Evolutionary conservation across 768 basidiomycete species (phyloP), one percentile per base, ranked within the genome.

Genomic region (Strobilomyces confusus): DNA sequence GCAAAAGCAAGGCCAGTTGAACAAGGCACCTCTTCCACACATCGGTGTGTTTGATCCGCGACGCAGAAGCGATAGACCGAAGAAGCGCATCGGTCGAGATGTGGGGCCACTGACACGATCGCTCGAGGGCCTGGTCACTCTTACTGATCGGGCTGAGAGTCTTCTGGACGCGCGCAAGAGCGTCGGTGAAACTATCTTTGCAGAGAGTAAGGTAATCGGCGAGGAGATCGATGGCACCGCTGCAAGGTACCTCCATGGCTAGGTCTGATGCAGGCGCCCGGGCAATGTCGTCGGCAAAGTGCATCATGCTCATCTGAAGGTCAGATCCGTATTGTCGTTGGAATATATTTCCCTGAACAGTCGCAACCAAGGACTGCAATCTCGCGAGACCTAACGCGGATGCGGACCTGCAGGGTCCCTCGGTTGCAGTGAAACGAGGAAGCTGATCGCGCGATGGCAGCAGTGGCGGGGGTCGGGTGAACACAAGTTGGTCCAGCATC

Each of bases 331-430:
- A 51, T 34, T 34, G 42, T 2, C 19, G 33, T 34, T 46, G 49
- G 8, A 51, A 46, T 11, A 19, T 17, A 9, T 52, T 32, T 15
- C 7, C 20, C 26, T 33, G 40, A 29, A 57, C 17, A 2, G n/a
- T 22, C 0, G 36, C 4, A 11, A 63, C 52, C 13, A 63, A 20
- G 8, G 33, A 36, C 8, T 33, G 23, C 36, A 61, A n/a, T 26
- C 33, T 20, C 9, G 1, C 1, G 13, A 33, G 5, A 17, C 43
- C 49, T 2, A 32, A 51, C n/a, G 4, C 9, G 7, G 43, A 47
- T 5, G 32, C 9, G 9, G 43, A n/a, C n/a, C n/a, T n/a, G n/a
- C n/a, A n/a, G 7, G 0, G 5, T n/a, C n/a, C 4, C 9, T 51
- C 32, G 2, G 0, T 9, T 11, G 38, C 13, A 9, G 9, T 4